Conservation (phyloP, 2,329 filamentous ascomycete species). For the Scleromitrula shiraiana region DNA sequence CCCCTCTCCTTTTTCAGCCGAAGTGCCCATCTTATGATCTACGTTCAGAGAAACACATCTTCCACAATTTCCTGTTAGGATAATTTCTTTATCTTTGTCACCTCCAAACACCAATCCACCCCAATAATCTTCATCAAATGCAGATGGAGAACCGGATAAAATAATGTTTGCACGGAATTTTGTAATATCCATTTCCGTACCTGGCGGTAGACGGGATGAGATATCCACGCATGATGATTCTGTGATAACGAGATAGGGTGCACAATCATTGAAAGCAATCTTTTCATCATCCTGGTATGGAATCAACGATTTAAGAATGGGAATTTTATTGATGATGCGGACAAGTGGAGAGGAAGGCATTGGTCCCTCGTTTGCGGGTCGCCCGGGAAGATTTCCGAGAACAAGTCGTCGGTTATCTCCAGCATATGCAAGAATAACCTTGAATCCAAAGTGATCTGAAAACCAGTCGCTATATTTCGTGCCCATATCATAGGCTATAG, state of each 20-base stretch:
- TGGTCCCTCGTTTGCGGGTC: conserved; percentile 14
- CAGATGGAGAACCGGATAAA: conserved; percentile 44
- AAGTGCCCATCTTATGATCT: conserved; percentile 59
- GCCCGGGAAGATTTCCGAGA: conserved; percentile 39
- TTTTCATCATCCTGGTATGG: conserved; percentile 34
- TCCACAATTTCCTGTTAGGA: conserved; percentile 61
- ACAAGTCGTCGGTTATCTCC: conserved; percentile 52
- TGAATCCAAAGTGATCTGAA: conserved; percentile 54
- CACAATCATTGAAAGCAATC: conserved; percentile 66
- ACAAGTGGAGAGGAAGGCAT: conserved; percentile 8
- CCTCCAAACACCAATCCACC: conserved; percentile 43
- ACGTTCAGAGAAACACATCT: conserved; percentile 65
- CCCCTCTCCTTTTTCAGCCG: conserved; percentile 47
- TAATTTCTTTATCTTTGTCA: conserved; percentile 29
- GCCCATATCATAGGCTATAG: conserved; percentile 56
- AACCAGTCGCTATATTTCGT: conserved; percentile 56
- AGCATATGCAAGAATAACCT: conserved; percentile 55
- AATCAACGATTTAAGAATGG: conserved; percentile 16
- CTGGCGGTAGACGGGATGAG: conserved; percentile 43
- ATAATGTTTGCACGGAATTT: conserved; percentile 71
- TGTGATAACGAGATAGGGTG: conserved; percentile 66
- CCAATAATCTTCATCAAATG: conserved; percentile 70
- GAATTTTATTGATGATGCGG: conserved; percentile 15
- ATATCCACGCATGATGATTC: conserved; percentile 63
- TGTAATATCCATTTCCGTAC: conserved; percentile 49